A percentile compares a stretch with the other conserved stretches of the same genome.
Conservation (phyloP, 345 rosid genomes). For the Hevea brasiliensis region DNA sequence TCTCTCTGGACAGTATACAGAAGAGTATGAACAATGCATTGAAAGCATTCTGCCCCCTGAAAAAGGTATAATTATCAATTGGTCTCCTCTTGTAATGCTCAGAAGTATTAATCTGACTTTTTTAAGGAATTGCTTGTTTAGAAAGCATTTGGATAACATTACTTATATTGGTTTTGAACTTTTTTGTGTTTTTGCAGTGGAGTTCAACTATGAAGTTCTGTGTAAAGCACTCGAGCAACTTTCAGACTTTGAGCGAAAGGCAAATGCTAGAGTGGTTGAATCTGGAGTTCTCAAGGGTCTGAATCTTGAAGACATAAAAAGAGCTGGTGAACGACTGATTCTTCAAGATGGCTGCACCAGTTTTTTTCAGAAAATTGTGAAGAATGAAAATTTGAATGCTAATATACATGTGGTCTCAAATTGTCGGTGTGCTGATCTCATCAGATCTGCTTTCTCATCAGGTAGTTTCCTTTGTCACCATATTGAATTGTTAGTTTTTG, state of each 20-base stretch:
- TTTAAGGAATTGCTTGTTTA: not conserved
- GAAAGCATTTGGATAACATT: slow-evolving; percentile 11
- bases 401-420: slow-evolving; percentile 76
- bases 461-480: slow-evolving; percentile 39
- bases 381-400: slow-evolving; percentile 53
- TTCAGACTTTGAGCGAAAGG: slow-evolving; percentile 73
- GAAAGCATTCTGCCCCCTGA: slow-evolving; percentile 67
- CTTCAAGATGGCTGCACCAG: slow-evolving; percentile 87
- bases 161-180: slow-evolving; percentile 4
- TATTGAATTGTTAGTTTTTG: not conserved
- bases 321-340: slow-evolving; percentile 80
- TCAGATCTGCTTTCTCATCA: slow-evolving; percentile 69
- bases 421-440: slow-evolving; percentile 97
- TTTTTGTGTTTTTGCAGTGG: slow-evolving; percentile 44
- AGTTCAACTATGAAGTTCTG: slow-evolving; percentile 70
- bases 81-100: not conserved
- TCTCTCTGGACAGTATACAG: slow-evolving; percentile 76
- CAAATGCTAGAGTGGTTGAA: slow-evolving; percentile 79
- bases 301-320: slow-evolving; percentile 81
- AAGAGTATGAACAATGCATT: slow-evolving; percentile 86
- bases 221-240: slow-evolving; percentile 67
- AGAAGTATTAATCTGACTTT: not conserved
- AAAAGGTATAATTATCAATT: slow-evolving; percentile 44
- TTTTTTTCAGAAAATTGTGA: slow-evolving; percentile 65
- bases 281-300: slow-evolving; percentile 89